phyloP scores from a whole-genome alignment of 208 protist genomes.

The Spongospora subterranea region DNA sequence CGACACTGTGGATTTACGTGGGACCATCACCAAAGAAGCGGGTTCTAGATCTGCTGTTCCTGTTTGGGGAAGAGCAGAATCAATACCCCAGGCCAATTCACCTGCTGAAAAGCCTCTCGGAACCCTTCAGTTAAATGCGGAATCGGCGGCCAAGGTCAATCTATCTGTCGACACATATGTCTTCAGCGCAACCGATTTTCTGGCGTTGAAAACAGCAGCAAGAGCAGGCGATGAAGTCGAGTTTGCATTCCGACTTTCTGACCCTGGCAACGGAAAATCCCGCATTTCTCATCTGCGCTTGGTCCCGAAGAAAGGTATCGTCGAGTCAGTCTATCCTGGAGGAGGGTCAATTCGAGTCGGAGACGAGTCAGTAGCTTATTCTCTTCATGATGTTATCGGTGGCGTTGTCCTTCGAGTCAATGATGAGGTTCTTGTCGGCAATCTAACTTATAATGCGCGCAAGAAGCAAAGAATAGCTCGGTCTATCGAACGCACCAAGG shows the following conservation, averaged over 20 bases:
- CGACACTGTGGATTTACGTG: conserved; percentile 9
- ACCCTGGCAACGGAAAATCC: background rate
- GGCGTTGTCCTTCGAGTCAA: background rate
- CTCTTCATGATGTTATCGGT: background rate
- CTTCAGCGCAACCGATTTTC: background rate
- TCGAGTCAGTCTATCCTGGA: background rate
- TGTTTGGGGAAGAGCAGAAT: background rate
- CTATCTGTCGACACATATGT: background rate
- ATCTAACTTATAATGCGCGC: conserved; percentile 16
- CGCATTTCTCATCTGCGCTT: background rate
- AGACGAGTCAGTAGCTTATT: background rate
- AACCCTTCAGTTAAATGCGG: background rate
- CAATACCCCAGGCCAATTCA: background rate
- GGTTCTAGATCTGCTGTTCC: background rate
- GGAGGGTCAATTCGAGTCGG: background rate
- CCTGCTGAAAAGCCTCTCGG: background rate
- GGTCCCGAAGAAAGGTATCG: conserved; percentile 51
- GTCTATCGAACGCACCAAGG: conserved; percentile 38
- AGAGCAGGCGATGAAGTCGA: conserved; percentile 12
- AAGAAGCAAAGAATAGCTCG: conserved; percentile 25
- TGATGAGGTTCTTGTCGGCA: conserved; percentile 33
- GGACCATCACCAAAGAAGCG: background rate
- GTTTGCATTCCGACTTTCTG: conserved; percentile 31
- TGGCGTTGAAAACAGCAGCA: background rate
- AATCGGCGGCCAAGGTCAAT: background rate